phyloP scores from a whole-genome alignment of 2,329 filamentous ascomycete species.

The Colletotrichum brevisporum region DNA sequence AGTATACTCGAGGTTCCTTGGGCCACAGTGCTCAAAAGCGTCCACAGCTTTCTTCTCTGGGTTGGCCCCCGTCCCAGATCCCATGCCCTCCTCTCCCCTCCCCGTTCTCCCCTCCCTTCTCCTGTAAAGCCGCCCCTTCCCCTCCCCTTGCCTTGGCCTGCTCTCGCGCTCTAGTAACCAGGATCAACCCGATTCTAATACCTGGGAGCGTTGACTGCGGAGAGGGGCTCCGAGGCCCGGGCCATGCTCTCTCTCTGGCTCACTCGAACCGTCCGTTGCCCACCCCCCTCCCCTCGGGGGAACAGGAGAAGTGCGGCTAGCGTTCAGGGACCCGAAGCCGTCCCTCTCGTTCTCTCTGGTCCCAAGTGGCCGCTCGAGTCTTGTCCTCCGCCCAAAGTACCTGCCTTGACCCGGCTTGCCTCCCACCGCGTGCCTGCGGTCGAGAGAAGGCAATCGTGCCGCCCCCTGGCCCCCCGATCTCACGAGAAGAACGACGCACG shows the following conservation, averaged over 20 bases:
- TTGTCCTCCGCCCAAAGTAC: conserved; percentile 10
- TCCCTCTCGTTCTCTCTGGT: neutral
- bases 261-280: conserved; percentile 1
- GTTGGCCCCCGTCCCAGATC: neutral
- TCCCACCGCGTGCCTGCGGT: conserved; percentile 9
- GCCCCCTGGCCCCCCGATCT: conserved; percentile 1
- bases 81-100: conserved; percentile 6
- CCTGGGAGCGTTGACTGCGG: conserved; percentile 36
- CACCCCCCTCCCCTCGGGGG: conserved; percentile 26
- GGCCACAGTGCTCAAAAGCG: conserved; percentile 32
- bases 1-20: conserved; percentile 32
- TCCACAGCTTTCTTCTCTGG: conserved; percentile 24
- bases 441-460: neutral
- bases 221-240: conserved; percentile 33
- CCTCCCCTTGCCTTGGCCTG: conserved; percentile 19
- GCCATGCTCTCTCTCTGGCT: conserved; percentile 13
- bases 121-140: neutral
- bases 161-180: conserved; percentile 25
- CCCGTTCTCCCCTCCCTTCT: neutral
- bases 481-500: conserved; percentile 1
- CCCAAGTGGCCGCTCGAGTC: conserved; percentile 19
- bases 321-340: conserved; percentile 25
- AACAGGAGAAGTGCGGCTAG: conserved; percentile 15
- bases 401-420: conserved; percentile 29
- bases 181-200: conserved; percentile 34